A percentile compares a stretch with the other conserved stretches of the same genome.
These are phyloP conservation scores for Ramaria rubella DNA, from an alignment of 768 basidiomycete genomes.

Conservation along the genomic window DNA sequence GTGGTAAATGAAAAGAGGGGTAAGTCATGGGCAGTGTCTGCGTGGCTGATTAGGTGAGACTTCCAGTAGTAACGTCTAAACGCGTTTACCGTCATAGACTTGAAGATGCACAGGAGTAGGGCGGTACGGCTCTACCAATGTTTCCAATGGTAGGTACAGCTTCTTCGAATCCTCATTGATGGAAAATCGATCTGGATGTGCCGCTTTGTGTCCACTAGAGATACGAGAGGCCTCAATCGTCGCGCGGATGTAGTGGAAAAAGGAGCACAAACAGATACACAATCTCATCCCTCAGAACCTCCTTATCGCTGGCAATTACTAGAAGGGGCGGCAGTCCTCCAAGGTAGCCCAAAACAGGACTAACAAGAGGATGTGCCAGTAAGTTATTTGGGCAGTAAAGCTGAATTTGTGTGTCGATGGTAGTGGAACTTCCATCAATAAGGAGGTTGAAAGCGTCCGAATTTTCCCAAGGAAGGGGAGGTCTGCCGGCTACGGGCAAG, in stretches of 20 bases:
- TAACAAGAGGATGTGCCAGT: slow-evolving; percentile 66
- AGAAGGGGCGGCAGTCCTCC: slow-evolving; percentile 87
- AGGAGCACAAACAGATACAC: slow-evolving; percentile 54
- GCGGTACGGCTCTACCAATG: slow-evolving; percentile 24
- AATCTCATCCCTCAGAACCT: slow-evolving; percentile 88
- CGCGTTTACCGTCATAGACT: slow-evolving; percentile 72
- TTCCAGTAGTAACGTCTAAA: background rate
- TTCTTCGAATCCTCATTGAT: slow-evolving; percentile 36
- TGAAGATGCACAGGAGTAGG: slow-evolving; percentile 86
- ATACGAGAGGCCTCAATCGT: slow-evolving; percentile 17
- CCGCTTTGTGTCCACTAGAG: slow-evolving; percentile 74
- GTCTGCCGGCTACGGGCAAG: background rate
- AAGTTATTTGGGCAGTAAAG: slow-evolving; percentile 79
- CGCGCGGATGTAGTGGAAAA: background rate
- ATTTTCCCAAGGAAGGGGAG: slow-evolving; percentile 6
- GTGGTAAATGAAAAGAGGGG: slow-evolving; percentile 65
- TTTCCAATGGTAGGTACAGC: slow-evolving; percentile 11
- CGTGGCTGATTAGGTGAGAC: background rate
- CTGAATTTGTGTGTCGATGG: slow-evolving; percentile 61
- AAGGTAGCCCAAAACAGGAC: slow-evolving; percentile 69
- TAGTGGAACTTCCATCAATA: slow-evolving; percentile 30
- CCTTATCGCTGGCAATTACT: slow-evolving; percentile 81
- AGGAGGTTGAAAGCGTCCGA: slow-evolving; percentile 46
- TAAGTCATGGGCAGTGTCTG: slow-evolving; percentile 73
- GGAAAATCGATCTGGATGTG: slow-evolving; percentile 70